These are phyloP conservation scores for Pseudogymnoascus destructans DNA, from an alignment of 2,329 filamentous ascomycete species.

Conservation along the genomic window DNA sequence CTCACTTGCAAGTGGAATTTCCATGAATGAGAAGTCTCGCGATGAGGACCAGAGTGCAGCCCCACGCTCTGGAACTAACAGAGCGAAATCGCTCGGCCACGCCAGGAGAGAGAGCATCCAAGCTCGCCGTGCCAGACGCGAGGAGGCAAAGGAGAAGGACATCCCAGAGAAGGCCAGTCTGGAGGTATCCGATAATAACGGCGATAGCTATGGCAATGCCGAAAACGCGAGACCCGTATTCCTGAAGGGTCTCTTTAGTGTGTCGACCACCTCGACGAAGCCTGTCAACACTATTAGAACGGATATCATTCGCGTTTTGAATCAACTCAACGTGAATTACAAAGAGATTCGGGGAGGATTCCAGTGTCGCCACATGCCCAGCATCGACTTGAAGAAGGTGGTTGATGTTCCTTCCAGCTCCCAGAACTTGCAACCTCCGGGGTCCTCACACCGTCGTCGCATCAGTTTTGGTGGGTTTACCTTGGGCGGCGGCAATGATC, in stretches of 20 bases:
- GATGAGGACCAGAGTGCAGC: slow-evolving; percentile 36
- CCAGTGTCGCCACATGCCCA: slow-evolving; percentile 74
- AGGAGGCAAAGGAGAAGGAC: slow-evolving; percentile 59
- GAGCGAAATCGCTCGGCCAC: slow-evolving; percentile 81
- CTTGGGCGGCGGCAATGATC: slow-evolving; percentile 39
- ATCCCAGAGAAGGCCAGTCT: slow-evolving; percentile 85
- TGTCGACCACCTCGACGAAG: slow-evolving; percentile 90
- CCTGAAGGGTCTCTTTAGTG: slow-evolving; percentile 92
- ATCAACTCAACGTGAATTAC: slow-evolving; percentile 80
- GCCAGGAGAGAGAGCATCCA: slow-evolving; percentile 86
- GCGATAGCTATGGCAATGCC: slow-evolving; percentile 49
- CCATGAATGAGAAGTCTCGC: slow-evolving; percentile 35
- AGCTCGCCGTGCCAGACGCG: slow-evolving; percentile 61
- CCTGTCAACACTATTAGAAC: slow-evolving; percentile 72
- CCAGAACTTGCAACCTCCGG: slow-evolving; percentile 14
- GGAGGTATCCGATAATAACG: slow-evolving; percentile 53
- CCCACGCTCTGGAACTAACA: slow-evolving; percentile 49
- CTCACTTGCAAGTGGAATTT: slow-evolving; percentile 31
- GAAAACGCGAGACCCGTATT: slow-evolving; percentile 88
- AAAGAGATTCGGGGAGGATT: slow-evolving; percentile 90
- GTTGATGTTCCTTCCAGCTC: slow-evolving; percentile 48
- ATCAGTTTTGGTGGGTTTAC: slow-evolving; percentile 73
- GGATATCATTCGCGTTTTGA: slow-evolving; percentile 83
- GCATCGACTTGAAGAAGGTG: slow-evolving; percentile 71
- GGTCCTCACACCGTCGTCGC: slow-evolving; percentile 53